phyloP scores from a whole-genome alignment of 768 basidiomycete species.

The Mycena filopes region DNA sequence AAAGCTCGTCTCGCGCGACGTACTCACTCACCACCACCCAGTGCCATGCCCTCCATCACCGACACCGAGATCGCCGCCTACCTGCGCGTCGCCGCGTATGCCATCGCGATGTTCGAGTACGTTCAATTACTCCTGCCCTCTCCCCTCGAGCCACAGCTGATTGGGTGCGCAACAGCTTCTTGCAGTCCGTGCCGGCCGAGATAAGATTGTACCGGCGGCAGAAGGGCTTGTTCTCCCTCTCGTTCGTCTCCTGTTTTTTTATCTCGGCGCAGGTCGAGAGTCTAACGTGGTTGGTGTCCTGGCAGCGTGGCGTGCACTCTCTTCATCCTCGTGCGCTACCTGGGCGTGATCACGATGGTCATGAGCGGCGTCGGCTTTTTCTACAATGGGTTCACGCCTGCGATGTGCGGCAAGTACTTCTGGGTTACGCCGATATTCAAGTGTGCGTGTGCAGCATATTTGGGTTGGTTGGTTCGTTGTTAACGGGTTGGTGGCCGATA shows the following conservation, averaged over 20 bases:
- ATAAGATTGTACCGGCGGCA: conserved; percentile 16
- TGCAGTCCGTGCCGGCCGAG: conserved; percentile 23
- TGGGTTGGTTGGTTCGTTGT: too few relatives aligned
- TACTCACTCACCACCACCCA: too few relatives aligned
- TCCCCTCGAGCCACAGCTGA: neutral
- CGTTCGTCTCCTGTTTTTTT: conserved; percentile 6
- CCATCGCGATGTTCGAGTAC: conserved; percentile 28
- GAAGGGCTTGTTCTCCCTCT: conserved; percentile 12
- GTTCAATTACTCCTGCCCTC: conserved; percentile 9
- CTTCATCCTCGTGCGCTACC: conserved; percentile 31
- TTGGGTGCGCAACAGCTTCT: neutral
- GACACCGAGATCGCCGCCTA: conserved; percentile 19
- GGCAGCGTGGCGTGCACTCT: conserved; percentile 30
- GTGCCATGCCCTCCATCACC: conserved; percentile 3
- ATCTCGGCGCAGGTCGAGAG: neutral
- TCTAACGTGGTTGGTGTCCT: neutral
- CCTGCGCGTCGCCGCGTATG: conserved; percentile 24
- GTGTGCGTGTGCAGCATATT: neutral
- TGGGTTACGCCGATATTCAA: conserved; percentile 28
- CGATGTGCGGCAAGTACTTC: conserved; percentile 7
- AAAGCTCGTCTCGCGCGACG: too few relatives aligned
- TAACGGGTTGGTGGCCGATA: neutral
- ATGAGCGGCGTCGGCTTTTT: conserved; percentile 27
- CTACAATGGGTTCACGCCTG: conserved; percentile 26
- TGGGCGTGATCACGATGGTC: conserved; percentile 18